Percentiles rank a stretch among this genome's conserved stretches.
These are phyloP conservation scores for Trametes cingulata DNA, from an alignment of 768 basidiomycete species.

Conservation along the genomic window DNA sequence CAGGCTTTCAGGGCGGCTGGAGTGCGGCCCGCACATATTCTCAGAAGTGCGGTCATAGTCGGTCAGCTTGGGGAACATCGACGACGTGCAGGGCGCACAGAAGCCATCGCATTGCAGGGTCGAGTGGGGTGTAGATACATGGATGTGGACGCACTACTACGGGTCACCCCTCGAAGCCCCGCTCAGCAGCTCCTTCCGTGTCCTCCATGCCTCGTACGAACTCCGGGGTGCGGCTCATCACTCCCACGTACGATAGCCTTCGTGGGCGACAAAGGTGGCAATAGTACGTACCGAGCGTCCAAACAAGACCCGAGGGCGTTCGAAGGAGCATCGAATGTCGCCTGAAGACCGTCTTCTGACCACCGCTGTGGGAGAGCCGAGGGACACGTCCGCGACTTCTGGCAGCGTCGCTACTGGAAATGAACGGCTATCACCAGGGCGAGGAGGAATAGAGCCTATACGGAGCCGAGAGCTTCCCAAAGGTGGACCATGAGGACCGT, in stretches of 20 bases:
- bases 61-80: not conserved
- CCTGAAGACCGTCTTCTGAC: not conserved
- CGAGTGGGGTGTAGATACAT: too few species aligned
- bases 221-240: too few species aligned
- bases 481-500: not conserved
- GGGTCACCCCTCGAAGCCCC: too few species aligned
- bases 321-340: not conserved
- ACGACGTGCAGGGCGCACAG: too few species aligned
- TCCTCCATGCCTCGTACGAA: too few species aligned
- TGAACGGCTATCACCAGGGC: constrained; percentile 12
- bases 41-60: not conserved
- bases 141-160: too few species aligned
- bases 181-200: too few species aligned
- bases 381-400: not conserved
- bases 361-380: not conserved
- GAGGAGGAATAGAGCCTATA: not conserved
- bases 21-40: not conserved
- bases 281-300: not conserved
- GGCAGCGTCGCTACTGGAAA: not conserved
- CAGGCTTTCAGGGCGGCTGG: not conserved
- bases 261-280: not conserved
- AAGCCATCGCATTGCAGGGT: too few species aligned
- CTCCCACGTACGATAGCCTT: not conserved
- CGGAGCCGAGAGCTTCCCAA: constrained; percentile 2
- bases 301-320: not conserved